phyloP scores from a whole-genome alignment of 1,284 basidiomycete genomes.

The Phlebopus sp. region DNA sequence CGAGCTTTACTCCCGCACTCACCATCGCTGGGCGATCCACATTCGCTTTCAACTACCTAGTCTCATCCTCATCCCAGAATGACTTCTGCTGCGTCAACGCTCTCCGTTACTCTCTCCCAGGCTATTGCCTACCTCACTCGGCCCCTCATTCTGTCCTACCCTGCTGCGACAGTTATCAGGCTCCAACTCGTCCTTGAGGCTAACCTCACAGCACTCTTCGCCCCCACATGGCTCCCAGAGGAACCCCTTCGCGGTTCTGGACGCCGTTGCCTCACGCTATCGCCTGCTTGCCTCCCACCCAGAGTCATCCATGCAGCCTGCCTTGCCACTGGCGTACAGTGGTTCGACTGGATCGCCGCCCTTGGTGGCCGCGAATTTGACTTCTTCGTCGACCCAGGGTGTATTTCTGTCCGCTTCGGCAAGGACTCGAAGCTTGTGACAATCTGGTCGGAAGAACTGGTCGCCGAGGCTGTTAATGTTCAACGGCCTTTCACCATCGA shows the following conservation, averaged over 20 bases:
- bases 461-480: conserved; percentile 22
- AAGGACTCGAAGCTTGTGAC: conserved; percentile 47
- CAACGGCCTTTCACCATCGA: conserved; percentile 26
- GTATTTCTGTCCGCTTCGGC: conserved; percentile 61
- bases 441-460: conserved; percentile 60
- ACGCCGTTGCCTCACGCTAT: conserved; percentile 70
- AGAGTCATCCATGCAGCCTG: conserved; percentile 68
- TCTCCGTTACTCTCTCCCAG: conserved; percentile 65
- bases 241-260: conserved; percentile 66
- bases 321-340: conserved; percentile 62
- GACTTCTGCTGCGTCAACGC: conserved; percentile 50
- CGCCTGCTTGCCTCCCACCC: conserved; percentile 65
- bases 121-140: conserved; percentile 69
- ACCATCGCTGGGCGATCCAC: conserved; percentile 68
- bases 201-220: conserved; percentile 65
- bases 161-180: conserved; percentile 57
- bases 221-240: conserved; percentile 58
- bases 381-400: conserved; percentile 74
- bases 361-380: conserved; percentile 71
- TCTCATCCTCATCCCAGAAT: conserved; percentile 31
- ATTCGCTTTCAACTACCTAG: conserved; percentile 24
- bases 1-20: conserved; percentile 27
- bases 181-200: conserved; percentile 68
- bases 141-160: conserved; percentile 53
- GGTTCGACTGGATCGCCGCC: conserved; percentile 71